A percentile compares a stretch with the other conserved stretches of the same genome.
Conservation (phyloP, 73 alveolate species). For the Diophrys appendiculata region DNA sequence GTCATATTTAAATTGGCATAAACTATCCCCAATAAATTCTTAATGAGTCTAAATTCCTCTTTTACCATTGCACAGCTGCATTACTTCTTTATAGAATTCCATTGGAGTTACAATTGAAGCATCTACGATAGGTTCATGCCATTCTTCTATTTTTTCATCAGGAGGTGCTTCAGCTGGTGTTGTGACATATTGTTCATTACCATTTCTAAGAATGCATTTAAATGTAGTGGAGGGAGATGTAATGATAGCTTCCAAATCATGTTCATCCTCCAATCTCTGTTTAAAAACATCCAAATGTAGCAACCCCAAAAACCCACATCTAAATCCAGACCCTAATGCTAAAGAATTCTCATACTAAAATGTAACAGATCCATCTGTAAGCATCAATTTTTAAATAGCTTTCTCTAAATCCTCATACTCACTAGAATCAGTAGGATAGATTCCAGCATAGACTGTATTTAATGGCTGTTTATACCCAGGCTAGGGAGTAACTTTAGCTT, state of each 20-base stretch:
- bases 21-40: slow-evolving; percentile 33
- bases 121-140: slow-evolving; percentile 77
- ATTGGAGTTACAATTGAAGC: slow-evolving; percentile 86
- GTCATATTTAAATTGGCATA: slow-evolving; percentile 24
- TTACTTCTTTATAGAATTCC: slow-evolving; percentile 61
- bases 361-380: slow-evolving; percentile 74
- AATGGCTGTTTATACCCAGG: slow-evolving; percentile 88
- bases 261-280: slow-evolving; percentile 85
- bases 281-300: slow-evolving; percentile 93
- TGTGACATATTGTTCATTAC: slow-evolving; percentile 50
- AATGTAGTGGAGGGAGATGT: slow-evolving; percentile 89
- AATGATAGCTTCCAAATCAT: slow-evolving; percentile 71
- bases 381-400: slow-evolving; percentile 63
- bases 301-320: slow-evolving; percentile 95
- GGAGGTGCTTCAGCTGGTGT: slow-evolving; percentile 71
- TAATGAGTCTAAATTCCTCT: slow-evolving; percentile 48
- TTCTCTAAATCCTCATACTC: slow-evolving; percentile 71
- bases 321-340: slow-evolving; percentile 77
- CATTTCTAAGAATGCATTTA: slow-evolving; percentile 62
- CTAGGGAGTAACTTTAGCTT: slow-evolving; percentile 63
- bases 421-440: slow-evolving; percentile 88
- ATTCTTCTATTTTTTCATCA: slow-evolving; percentile 34
- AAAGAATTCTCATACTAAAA: slow-evolving; percentile 69
- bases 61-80: slow-evolving; percentile 55
- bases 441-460: slow-evolving; percentile 92